These are phyloP conservation scores for Rhizomucor pusillus DNA, from an alignment of 371 early-diverging fungal genomes.

Conservation along the genomic window DNA sequence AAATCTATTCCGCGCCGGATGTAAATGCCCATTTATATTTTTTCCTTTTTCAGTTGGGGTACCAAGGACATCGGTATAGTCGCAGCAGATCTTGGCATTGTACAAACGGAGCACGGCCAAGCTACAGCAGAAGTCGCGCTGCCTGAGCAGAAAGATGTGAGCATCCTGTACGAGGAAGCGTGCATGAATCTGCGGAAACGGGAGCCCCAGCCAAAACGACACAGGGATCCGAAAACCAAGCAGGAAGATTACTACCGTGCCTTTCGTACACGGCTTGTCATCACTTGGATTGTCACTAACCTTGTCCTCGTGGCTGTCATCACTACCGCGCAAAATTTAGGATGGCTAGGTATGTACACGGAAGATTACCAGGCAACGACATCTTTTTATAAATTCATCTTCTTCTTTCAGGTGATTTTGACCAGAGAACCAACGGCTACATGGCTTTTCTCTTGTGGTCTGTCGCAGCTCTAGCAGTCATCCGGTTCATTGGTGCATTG, in stretches of 20 bases:
- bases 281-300: slow-evolving; percentile 86
- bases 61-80: slow-evolving; percentile 80
- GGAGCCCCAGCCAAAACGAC: slow-evolving; percentile 26
- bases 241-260: slow-evolving; percentile 84
- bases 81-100: slow-evolving; percentile 47
- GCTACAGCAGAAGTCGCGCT: slow-evolving; percentile 53
- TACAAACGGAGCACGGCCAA: slow-evolving; percentile 36
- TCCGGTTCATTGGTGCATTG: slow-evolving; percentile 74
- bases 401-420: slow-evolving; percentile 26
- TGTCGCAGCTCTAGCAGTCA: slow-evolving; percentile 67
- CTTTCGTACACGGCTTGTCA: slow-evolving; percentile 80
- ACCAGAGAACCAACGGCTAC: slow-evolving; percentile 56
- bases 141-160: slow-evolving; percentile 63
- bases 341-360: slow-evolving; percentile 20
- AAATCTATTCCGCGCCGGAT: too few species aligned
- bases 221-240: slow-evolving; percentile 76
- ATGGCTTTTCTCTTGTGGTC: slow-evolving; percentile 83
- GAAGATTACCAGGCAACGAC: too few species aligned
- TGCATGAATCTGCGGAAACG: slow-evolving; percentile 42
- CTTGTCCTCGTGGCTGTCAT: slow-evolving; percentile 64
- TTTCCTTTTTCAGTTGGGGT: slow-evolving; percentile 77
- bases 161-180: slow-evolving; percentile 68
- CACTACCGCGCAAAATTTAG: slow-evolving; percentile 26
- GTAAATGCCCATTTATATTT: too few species aligned
- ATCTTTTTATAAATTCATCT: too few species aligned